Evolutionary conservation across 1,139 yeast species (phyloP), one percentile per base, ranked within the genome.

Genomic region (Meyerozyma smithsonii): DNA sequence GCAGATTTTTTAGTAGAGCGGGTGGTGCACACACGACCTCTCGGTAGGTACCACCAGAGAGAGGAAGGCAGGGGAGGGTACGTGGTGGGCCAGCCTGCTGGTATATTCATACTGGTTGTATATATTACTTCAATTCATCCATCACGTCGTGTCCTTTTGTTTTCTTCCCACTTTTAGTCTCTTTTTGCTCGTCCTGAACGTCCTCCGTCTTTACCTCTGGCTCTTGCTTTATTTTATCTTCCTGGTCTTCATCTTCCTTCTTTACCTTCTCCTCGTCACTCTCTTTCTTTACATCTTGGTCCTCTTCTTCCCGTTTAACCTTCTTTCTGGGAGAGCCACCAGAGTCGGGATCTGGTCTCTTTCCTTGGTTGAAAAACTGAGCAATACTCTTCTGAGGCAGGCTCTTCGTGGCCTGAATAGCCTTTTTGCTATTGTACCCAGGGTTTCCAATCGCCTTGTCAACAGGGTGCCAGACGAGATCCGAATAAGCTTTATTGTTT

Each of bases 391-490:
- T 47, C 39, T 58, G 64, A 1, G 55, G 48, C 34, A 18, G 23
- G n/a, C 12, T 16, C 28, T 34, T 34, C 21, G 14, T 14, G n/a
- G n/a, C 15, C 21, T 15, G 6, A 6, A 23, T 23, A n/a, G 25
- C 36, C 8, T 21, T 17, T 16, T 34, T 16, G 28, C 24, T 20
- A 30, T 30, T 30, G 23, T 10, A 30, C 4, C 64, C 53, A 0
- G 79, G 71, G 38, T 78, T 82, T 1, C 95, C 95, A 3, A 88
- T 92, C 16, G 73, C 81, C 15, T 62, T 66, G 3, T 74, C 58
- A 1, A 88, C 96, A 36, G 66, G 65, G 52, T 76, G 78, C 53
- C 77, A 72, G 23, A 67, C 71, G 38, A 86, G 56, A 6, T 55
- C 54, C 3, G 62, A 62, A 32, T 72, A 71, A 1, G 70, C 76